Evolutionary conservation across 331 rosid species (phyloP).

Genomic region (Rosa hybrid): DNA sequence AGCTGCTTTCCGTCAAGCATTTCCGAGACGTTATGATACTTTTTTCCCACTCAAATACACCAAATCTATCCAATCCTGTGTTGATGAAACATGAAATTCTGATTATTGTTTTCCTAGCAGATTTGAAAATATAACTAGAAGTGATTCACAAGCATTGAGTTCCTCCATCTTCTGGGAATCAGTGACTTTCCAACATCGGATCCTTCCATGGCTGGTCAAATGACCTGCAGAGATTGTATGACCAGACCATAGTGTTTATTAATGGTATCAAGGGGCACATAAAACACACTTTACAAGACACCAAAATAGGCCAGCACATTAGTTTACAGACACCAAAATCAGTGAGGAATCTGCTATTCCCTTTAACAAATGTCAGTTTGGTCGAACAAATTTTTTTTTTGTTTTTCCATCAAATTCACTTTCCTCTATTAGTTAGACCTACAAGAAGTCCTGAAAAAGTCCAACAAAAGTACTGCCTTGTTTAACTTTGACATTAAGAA

Average conservation of each 20-base stretch:
- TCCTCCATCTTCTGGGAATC: conserved; percentile 63
- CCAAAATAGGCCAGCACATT: too few species aligned
- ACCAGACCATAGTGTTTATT: conserved; percentile 8
- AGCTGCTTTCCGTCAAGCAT: background rate
- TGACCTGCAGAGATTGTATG: conserved; percentile 48
- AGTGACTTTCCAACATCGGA: conserved; percentile 35
- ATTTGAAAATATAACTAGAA: conserved; percentile 51
- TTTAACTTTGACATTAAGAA: background rate
- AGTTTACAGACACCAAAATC: background rate
- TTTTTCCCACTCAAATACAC: conserved; percentile 70
- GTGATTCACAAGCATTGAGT: conserved; percentile 62
- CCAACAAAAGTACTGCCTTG: background rate
- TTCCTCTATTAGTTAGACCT: background rate
- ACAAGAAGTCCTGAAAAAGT: background rate
- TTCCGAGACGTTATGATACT: conserved; percentile 31
- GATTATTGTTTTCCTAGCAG: conserved; percentile 46
- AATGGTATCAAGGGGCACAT: background rate
- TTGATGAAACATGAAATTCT: conserved; percentile 44
- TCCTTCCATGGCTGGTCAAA: conserved; percentile 71
- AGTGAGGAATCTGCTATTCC: background rate
- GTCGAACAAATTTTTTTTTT: background rate
- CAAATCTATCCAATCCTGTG: conserved; percentile 37
- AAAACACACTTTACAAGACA: background rate
- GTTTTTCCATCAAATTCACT: background rate
- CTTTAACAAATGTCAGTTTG: background rate